Conservation (phyloP, 2,329 filamentous ascomycete genomes). For the Diplodia corticola region DNA sequence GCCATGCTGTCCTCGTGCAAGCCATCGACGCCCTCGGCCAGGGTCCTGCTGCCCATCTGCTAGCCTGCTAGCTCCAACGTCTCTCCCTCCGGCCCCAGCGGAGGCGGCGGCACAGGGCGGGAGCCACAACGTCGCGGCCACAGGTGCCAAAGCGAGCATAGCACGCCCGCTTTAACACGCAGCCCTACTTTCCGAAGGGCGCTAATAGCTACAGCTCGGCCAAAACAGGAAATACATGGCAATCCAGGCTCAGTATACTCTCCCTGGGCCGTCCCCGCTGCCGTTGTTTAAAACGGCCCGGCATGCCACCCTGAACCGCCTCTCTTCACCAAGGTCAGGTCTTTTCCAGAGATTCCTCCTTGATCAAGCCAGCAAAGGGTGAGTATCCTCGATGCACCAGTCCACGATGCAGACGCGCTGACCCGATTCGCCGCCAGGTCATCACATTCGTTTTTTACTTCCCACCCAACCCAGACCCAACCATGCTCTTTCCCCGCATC, state of each 20-base stretch:
- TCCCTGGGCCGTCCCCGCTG: not conserved
- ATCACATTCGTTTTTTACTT: not conserved
- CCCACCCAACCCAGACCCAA: not conserved
- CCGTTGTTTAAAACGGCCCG: not conserved
- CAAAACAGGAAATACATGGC: not conserved
- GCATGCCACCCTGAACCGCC: not conserved
- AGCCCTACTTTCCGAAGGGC: not conserved
- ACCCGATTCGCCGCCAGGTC: not conserved
- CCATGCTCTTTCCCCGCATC: not conserved
- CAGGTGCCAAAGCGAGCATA: not conserved
- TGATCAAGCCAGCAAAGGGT: constrained; percentile 1
- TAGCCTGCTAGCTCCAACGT: not conserved
- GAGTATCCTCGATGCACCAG: not conserved
- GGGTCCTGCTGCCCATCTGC: not conserved
- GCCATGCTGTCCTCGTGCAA: not conserved
- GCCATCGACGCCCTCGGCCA: not conserved
- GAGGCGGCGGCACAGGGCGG: not conserved
- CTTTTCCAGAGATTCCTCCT: not conserved
- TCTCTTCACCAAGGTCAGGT: not conserved
- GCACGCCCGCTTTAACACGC: not conserved
- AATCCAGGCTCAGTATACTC: not conserved
- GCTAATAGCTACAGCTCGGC: not conserved
- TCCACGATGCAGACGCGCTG: not conserved
- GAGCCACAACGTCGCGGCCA: not conserved
- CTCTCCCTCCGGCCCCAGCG: not conserved